Evolutionary conservation across 257 asterid genomes (phyloP), one percentile per base, ranked within the genome.

Genomic region (Penstemon barbatus): DNA sequence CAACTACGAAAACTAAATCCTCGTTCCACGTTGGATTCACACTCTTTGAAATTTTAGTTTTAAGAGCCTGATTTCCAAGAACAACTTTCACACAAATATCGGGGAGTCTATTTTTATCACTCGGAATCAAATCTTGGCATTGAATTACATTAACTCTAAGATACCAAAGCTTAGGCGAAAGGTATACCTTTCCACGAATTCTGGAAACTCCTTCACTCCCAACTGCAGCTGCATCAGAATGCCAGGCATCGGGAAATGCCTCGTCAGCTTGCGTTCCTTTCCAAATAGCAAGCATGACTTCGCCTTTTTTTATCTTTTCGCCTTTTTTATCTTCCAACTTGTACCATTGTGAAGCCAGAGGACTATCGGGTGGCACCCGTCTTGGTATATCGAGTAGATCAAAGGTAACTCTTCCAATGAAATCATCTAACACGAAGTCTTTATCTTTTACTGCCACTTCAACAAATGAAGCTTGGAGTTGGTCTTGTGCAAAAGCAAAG

Each of bases 201-300:
- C 61, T 86, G 1, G 96, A 77, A 10, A 90, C 75, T 0, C 81
- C 84, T 0, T 86, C 96, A 18, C 82, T 78, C 6, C 87, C 83
- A 7, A 86, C 83, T 0, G 90, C 77, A 0, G 92, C 96, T 5
- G 97, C 95, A 56, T 90, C 97, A 1, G 97, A 88, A 75, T 88
- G 96, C 97, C 97, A 88, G 3, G 97, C 97, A 38, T 90, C 97
- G 9, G 87, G 68, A 64, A 90, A 90, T 2, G 80, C 88, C 83
- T 90, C 97, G 57, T 90, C 96, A 0, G 95, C 97, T 60, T 90
- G 96, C 73, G 90, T 90, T 46, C 97, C 97, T 74, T 64, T 88
- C 97, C 97, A 90, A 13, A 86, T 59, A 61, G 97, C 95, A 67
- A 88, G 80, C 97, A 90, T 90, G 79, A 90, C 74, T 55, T 90